Conservation (phyloP, 73 alveolate genomes). For the Paramecium pentaurelia region DNA sequence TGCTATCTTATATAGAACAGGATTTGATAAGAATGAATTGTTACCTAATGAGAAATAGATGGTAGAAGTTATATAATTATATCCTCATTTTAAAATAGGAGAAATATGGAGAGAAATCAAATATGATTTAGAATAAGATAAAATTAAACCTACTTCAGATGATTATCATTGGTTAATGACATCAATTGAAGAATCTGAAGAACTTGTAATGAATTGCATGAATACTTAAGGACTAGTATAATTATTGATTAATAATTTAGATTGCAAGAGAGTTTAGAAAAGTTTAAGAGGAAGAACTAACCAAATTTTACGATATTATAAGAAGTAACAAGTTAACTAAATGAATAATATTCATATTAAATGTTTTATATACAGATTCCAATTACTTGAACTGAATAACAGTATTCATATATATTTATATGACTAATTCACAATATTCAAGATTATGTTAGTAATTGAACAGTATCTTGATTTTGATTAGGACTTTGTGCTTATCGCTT, state of each 20-base stretch:
- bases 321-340: constrained; percentile 57
- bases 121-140: constrained; percentile 84
- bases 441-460: background rate
- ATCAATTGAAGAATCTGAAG: constrained; percentile 91
- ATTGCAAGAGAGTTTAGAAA: constrained; percentile 68
- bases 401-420: background rate
- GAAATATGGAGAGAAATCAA: constrained; percentile 96
- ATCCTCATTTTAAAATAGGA: constrained; percentile 93
- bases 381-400: background rate
- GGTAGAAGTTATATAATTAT: constrained; percentile 91
- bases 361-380: background rate
- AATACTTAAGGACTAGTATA: constrained; percentile 74
- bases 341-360: constrained; percentile 17
- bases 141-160: constrained; percentile 89
- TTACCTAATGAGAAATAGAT: constrained; percentile 90
- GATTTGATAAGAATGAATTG: constrained; percentile 90
- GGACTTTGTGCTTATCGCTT: background rate
- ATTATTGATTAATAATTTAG: constrained; percentile 1
- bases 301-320: constrained; percentile 67
- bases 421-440: background rate
- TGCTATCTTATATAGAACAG: constrained; percentile 88
- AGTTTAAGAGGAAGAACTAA: constrained; percentile 57
- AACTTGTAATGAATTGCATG: constrained; percentile 85
- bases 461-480: background rate
- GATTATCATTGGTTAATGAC: constrained; percentile 95